These are phyloP conservation scores for Naegleria fowleri DNA, from an alignment of 208 protist genomes.

Conservation along the genomic window DNA sequence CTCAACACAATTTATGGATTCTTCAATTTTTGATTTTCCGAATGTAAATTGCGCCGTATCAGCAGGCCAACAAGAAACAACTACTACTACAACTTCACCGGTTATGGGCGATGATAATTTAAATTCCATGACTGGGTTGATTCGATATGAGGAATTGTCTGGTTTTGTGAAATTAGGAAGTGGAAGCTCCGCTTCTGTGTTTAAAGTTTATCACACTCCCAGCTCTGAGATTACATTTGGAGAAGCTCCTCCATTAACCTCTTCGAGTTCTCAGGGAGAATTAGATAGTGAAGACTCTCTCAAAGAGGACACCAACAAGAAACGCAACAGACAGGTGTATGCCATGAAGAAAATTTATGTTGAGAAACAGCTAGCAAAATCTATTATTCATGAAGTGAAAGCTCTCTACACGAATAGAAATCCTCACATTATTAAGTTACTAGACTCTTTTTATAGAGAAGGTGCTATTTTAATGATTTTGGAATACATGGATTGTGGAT, in stretches of 20 bases:
- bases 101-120: not conserved
- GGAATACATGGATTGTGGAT: slow-evolving; percentile 32
- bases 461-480: slow-evolving; percentile 18
- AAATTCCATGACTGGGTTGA: not conserved
- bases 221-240: not conserved
- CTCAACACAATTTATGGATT: not conserved
- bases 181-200: not conserved
- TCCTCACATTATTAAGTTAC: slow-evolving; percentile 24
- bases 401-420: not conserved
- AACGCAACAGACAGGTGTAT: not conserved
- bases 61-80: not conserved
- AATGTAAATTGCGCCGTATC: not conserved
- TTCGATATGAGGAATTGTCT: not conserved
- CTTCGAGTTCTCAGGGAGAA: not conserved
- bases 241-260: not conserved
- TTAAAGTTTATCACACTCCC: not conserved
- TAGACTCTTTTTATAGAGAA: slow-evolving; percentile 15
- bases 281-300: too few relatives aligned
- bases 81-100: not conserved
- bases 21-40: not conserved
- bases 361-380: not conserved
- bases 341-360: slow-evolving; percentile 2
- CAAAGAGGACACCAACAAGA: not conserved
- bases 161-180: slow-evolving; percentile 10
- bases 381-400: not conserved